These are phyloP conservation scores for Citrus reticulata DNA, from an alignment of 345 rosid species.

Conservation along the genomic window DNA sequence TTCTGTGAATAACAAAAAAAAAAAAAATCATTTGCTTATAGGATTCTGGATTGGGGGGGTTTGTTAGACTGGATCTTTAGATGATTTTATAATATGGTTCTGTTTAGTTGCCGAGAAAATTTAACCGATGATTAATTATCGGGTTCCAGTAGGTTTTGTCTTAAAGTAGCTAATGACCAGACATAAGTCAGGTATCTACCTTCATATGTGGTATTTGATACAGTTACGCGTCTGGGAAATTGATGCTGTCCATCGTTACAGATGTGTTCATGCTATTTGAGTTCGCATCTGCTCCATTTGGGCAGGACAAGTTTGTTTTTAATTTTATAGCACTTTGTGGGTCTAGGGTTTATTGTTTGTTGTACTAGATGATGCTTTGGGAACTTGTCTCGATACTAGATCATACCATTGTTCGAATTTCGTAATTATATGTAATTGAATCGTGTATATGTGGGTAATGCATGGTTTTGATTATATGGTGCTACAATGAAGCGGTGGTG, in stretches of 20 bases:
- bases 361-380: too few species aligned
- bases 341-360: not conserved
- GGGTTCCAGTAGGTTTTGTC: not conserved
- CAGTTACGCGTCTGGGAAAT: slow-evolving; percentile 19
- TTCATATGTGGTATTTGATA: slow-evolving; percentile 11
- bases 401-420: not conserved
- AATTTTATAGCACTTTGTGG: too few species aligned
- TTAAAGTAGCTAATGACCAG: not conserved
- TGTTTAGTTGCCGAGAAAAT: not conserved
- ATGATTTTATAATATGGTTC: not conserved
- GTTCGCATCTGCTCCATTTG: slow-evolving; percentile 17
- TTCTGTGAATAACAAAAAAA: not conserved
- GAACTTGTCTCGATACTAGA: too few species aligned
- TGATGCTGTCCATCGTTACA: slow-evolving; percentile 9
- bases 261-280: slow-evolving; percentile 2
- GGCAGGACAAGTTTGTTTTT: not conserved
- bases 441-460: too few species aligned
- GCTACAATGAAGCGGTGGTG: too few species aligned
- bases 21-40: not conserved
- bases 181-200: slow-evolving; percentile 22
- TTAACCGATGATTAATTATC: not conserved
- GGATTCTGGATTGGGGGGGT: not conserved
- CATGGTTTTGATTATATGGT: too few species aligned
- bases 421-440: not conserved
- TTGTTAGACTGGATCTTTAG: not conserved